Evolutionary conservation across 1,139 yeast species (phyloP), one percentile per base, ranked within the genome.

Genomic region (Groenewaldozyma sp.): DNA sequence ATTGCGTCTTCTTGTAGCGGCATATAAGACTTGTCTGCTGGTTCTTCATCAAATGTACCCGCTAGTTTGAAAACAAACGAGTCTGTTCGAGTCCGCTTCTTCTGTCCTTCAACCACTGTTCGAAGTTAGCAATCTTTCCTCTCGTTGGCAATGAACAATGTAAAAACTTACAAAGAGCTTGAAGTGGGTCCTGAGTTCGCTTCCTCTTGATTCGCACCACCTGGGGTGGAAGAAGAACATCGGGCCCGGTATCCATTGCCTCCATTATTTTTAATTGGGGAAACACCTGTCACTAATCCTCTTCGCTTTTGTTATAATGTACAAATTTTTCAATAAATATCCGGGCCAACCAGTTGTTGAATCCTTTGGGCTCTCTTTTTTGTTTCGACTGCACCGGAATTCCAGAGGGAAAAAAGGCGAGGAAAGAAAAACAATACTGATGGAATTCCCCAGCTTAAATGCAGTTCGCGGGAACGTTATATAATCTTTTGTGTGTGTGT

Each of bases 171-270:
- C 73, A 65, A 48, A 88, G 68, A 0, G 95, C 94, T 50, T 82
- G 86, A 19, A 88, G 68, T 1, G 95, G 94, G 49, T 83, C 95
- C 53, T 84, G 93, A 41, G 77, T 78, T 45, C 95, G 70, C 55
- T 82, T 80, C 47, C 97, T 71, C 62, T 88, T 88, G 58, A 88
- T 81, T 44, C 95, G 70, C 38, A 87, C 76, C 16, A 82, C 68
- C 21, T 50, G 52, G 18, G 55, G 55, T 16, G 52, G 55, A 16
- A 38, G 40, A 35, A 22, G 42, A 26, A 6, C 31, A 35, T 39
- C 45, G 34, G 34, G 34, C 7, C 34, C 7, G 19, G n/a, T 7
- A 14, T 31, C 28, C 35, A 33, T 33, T 19, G 35, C 19, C 21
- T 20, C 31, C 13, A 33, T 20, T 31, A 7, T 7, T 10, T 9